Base-by-base conservation (phyloP, 2,329 filamentous ascomycete genomes). In the Bipolaris bicolor region DNA sequence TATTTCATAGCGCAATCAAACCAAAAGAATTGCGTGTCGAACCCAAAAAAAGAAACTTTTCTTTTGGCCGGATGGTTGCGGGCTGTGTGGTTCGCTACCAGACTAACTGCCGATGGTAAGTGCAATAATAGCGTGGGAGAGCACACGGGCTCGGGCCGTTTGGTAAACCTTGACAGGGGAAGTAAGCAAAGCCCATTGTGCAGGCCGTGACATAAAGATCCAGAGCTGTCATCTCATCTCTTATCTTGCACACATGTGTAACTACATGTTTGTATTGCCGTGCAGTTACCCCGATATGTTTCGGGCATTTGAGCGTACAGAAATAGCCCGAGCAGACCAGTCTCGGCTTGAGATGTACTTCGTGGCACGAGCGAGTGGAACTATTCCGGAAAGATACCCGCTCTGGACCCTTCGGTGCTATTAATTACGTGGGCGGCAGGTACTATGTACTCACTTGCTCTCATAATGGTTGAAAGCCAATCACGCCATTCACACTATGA, bases 71-170 rank as follows among this genome's bases (percentile, higher is more conserved):
- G 5, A 18, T 44, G 36, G 33, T 37, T 41, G 49, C 36, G 39
- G 7, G 10, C 40, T 11, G 40, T 31, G 15, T n/a, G 24, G 13
- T 20, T 45, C 46, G 34, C 34, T 39, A 26, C 22, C 22, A 34
- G 29, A 45, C 15, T 13, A 29, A 20, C 20, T n/a, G 20, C n/a
- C 39, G 20, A 5, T 29, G 43, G 43, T 45, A 45, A 15, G 13
- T 43, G 40, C 16, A 29, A 26, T 9, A 26, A 40, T 37, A 40
- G 48, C 26, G 16, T 34, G 16, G 7, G 5, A 43, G 15, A 15
- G 26, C 13, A 44, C 29, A 34, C 49, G 49, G 26, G 48, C 16
- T 45, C 40, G 49, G 49, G 31, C 49, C 49, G 49, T 44, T 52
- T 34, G 16, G 7, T 31, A 40, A 7, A 7, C 39, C 15, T 10